phyloP scores from a whole-genome alignment of 257 asterid species.

The Fraxinus quadrangulata region DNA sequence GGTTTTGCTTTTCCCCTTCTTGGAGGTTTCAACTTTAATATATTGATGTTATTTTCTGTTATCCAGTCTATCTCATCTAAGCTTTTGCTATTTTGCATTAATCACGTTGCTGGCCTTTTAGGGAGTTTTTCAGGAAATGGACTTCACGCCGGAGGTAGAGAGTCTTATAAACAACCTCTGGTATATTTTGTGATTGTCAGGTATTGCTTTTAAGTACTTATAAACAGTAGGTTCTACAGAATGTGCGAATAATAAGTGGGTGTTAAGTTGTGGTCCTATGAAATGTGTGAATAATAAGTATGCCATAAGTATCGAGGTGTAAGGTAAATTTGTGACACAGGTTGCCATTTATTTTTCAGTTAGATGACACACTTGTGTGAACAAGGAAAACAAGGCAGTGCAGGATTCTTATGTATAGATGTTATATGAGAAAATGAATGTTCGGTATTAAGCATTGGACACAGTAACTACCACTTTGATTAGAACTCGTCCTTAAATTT shows the following conservation, averaged over 20 bases:
- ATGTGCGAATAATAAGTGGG: too few species aligned
- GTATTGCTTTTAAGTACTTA: too few species aligned
- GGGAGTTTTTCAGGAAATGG: background rate
- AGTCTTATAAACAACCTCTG: too few species aligned
- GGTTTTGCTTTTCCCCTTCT: background rate
- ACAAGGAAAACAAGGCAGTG: background rate
- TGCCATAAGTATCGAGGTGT: too few species aligned
- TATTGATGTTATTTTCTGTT: background rate
- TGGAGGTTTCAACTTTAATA: constrained; percentile 14
- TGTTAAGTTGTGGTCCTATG: too few species aligned
- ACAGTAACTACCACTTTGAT: too few species aligned
- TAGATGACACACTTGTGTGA: background rate
- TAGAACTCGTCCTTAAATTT: too few species aligned
- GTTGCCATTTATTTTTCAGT: background rate
- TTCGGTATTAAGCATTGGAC: background rate
- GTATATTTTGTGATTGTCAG: too few species aligned
- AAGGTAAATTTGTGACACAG: background rate
- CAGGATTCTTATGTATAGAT: background rate
- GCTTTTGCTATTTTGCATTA: background rate
- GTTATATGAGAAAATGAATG: background rate
- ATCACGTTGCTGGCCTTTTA: background rate
- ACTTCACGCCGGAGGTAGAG: background rate
- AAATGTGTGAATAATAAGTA: too few species aligned
- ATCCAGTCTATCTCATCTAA: background rate
- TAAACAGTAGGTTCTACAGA: too few species aligned